These are phyloP conservation scores for Suhomyces wounanorum DNA, from an alignment of 1,139 yeast species.

Conservation along the genomic window DNA sequence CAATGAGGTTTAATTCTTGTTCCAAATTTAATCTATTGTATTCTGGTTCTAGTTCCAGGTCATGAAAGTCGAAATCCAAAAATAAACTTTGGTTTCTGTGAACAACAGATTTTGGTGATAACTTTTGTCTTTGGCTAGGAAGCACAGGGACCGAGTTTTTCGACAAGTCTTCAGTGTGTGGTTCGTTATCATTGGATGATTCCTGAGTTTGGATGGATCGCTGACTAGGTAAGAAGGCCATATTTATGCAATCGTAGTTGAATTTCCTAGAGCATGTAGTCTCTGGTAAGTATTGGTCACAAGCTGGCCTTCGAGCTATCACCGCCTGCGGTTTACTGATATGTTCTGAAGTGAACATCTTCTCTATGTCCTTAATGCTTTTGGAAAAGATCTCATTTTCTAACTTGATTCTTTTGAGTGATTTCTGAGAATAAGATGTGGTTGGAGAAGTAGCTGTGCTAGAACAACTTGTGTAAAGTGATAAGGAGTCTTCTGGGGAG, in stretches of 20 bases:
- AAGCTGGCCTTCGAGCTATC: constrained; percentile 11
- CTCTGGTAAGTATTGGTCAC: constrained; percentile 10
- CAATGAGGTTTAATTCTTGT: constrained; percentile 27
- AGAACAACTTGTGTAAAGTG: constrained; percentile 9
- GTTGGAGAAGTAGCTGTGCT: constrained; percentile 9
- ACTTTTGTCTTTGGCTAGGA: constrained; percentile 12
- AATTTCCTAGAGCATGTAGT: constrained; percentile 11
- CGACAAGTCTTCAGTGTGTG: neutral
- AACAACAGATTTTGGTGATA: constrained; percentile 7
- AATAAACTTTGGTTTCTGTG: constrained; percentile 6
- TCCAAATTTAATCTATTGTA: constrained; percentile 12
- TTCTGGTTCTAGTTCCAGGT: constrained; percentile 4
- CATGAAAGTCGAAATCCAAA: constrained; percentile 11
- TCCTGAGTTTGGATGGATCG: neutral
- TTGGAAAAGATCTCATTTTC: constrained; percentile 34
- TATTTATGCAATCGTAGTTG: constrained; percentile 31
- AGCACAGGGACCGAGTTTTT: constrained; percentile 10
- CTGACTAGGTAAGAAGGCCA: constrained; percentile 20
- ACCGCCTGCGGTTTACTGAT: constrained; percentile 8
- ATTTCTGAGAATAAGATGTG: constrained; percentile 17
- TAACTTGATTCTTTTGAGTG: constrained; percentile 27
- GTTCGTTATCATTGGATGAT: neutral
- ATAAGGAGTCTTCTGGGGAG: constrained; percentile 11
- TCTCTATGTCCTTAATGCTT: constrained; percentile 32
- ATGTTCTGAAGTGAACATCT: constrained; percentile 21